phyloP scores from a whole-genome alignment of 257 asterid species.

The Haberlea rhodopensis region DNA sequence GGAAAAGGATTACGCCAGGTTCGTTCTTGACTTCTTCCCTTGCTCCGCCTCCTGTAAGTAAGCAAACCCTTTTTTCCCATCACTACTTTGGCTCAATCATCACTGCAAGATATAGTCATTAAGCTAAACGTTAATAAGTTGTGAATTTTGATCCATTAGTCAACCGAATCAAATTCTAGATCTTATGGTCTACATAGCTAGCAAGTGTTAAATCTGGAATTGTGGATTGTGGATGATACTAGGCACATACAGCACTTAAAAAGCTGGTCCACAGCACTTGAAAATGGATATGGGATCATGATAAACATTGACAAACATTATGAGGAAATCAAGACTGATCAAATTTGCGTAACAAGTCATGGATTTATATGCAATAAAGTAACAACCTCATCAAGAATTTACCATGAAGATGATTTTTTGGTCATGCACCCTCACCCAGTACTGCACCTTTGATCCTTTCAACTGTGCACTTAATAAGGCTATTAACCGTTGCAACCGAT shows the following conservation, averaged over 20 bases:
- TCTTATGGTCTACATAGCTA: too few relatives aligned
- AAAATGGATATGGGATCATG: background rate
- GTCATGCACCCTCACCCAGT: conserved; percentile 30
- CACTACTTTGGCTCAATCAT: background rate
- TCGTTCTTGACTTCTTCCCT: conserved; percentile 48
- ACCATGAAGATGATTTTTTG: conserved; percentile 4
- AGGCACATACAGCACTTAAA: too few relatives aligned
- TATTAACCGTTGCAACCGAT: conserved; percentile 54
- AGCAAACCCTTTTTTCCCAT: conserved; percentile 24
- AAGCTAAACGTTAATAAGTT: background rate
- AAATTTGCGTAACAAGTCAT: background rate
- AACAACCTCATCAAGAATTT: background rate
- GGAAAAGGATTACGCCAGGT: conserved; percentile 39
- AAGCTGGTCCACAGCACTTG: too few relatives aligned
- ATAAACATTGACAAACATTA: background rate
- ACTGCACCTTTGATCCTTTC: conserved; percentile 53
- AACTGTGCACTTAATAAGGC: conserved; percentile 52
- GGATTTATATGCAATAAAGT: background rate
- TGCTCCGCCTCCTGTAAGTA: conserved; percentile 4
- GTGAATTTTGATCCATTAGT: background rate
- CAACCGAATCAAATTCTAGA: too few relatives aligned
- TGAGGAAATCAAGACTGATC: background rate
- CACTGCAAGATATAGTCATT: background rate
- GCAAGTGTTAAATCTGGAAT: too few relatives aligned
- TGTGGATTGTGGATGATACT: too few relatives aligned